Conservation (phyloP, 2,329 filamentous ascomycete species). For the Aspergillus melleus region DNA sequence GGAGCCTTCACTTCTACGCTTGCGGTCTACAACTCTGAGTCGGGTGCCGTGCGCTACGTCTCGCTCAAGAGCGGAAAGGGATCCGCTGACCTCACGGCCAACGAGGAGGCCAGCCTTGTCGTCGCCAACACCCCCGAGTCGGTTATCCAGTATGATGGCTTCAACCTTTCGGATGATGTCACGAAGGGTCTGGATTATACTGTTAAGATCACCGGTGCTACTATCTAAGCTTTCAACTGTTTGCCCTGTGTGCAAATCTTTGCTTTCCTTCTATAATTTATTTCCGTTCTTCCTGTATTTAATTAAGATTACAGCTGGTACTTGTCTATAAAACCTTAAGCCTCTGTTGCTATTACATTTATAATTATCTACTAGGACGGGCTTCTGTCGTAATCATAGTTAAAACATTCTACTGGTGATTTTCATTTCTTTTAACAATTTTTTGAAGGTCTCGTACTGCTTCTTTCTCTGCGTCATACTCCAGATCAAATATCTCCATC, state of each 20-base stretch:
- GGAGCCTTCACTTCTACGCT: conserved; percentile 7
- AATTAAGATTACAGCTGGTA: neutral
- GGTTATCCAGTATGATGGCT: conserved; percentile 7
- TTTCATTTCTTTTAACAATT: too few relatives aligned
- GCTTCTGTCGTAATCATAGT: too few relatives aligned
- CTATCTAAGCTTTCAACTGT: neutral
- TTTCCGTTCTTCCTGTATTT: neutral
- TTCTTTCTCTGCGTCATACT: too few relatives aligned
- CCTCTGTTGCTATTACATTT: neutral
- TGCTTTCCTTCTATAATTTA: neutral
- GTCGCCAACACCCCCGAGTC: conserved; percentile 8
- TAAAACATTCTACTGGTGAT: too few relatives aligned
- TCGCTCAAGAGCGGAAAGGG: conserved; percentile 5
- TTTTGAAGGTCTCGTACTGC: too few relatives aligned
- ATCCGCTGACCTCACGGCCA: neutral
- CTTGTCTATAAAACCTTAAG: neutral
- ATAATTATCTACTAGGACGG: neutral
- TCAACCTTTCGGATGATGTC: conserved; percentile 1
- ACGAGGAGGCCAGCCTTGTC: conserved; percentile 12
- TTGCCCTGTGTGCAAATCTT: neutral
- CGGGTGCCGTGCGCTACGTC: conserved; percentile 7
- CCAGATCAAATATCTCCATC: too few relatives aligned
- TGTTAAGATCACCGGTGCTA: neutral
- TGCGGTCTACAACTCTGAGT: conserved; percentile 1
- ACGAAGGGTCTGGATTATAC: neutral